Base-by-base conservation (phyloP, 768 basidiomycete species). In the Phallus indusiatus region DNA sequence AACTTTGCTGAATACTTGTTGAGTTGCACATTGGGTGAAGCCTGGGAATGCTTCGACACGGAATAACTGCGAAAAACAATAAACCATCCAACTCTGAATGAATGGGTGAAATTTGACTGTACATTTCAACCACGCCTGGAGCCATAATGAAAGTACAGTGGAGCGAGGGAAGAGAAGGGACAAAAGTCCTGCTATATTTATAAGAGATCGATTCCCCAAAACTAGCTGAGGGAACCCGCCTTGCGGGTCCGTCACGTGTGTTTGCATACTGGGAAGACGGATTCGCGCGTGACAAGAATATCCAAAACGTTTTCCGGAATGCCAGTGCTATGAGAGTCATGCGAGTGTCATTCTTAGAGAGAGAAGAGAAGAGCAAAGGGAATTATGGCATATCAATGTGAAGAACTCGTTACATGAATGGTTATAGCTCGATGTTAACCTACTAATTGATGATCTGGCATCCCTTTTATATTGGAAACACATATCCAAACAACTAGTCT, bases 1-100 rank as follows among this genome's bases (percentile, higher is more conserved):
- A 92, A 64, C 62, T 82, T 80, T 60, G 78, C 73, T 51, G 90
- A 92, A 62, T 84, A 77, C 70, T 81, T 90, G 75, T 92, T 92
- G 65, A 92, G 74, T 63, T 80, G 76, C 28, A 61, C 75, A 71
- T 74, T 72, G 62, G 61, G 68, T n/a, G 60, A 53, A 36, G 72
- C 68, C 47, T 70, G 9, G 11, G 47, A 48, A 8, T 51, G 55
- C 56, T 76, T 73, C 64, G 78, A 67, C 1, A 79, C 59, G 46
- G 72, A 64, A 62, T 79, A 77, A 60, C 80, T 81, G 54, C 6
- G 21, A 63, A 7, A 18, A 62, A 55, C 33, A 63, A 56, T 54
- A 60, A 67, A 17, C 61, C 49, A 55, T 70, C 48, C 53, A 65
- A 52, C 50, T 67, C 24, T 24, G 53, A 5, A 55, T 20, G 37